Conservation (phyloP, 495 filamentous ascomycete species). For the Coniosporium apollinis region DNA sequence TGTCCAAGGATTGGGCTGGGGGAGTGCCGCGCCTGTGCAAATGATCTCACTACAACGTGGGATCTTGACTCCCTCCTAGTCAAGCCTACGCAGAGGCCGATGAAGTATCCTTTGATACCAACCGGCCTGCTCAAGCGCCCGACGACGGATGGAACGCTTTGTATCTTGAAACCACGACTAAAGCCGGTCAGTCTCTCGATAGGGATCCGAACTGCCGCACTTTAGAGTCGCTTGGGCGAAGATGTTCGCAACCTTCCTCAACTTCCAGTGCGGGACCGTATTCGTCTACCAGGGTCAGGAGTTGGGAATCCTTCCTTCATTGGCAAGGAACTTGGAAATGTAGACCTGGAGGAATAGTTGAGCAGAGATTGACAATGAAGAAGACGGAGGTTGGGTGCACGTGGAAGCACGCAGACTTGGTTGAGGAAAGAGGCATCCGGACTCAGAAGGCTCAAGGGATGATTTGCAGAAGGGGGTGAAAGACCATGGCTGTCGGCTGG, state of each 20-base stretch:
- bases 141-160: slow-evolving; percentile 16
- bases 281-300: slow-evolving; percentile 26
- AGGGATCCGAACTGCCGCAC: slow-evolving; percentile 10
- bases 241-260: slow-evolving; percentile 15
- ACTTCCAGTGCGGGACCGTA: slow-evolving; percentile 15
- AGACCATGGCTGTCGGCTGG: too few relatives aligned
- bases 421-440: too few relatives aligned
- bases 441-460: too few relatives aligned
- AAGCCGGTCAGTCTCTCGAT: slow-evolving; percentile 15
- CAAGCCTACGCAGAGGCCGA: slow-evolving; percentile 82
- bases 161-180: slow-evolving; percentile 21
- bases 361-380: too few relatives aligned
- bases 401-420: too few relatives aligned
- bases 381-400: too few relatives aligned
- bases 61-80: slow-evolving; percentile 83
- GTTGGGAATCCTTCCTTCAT: slow-evolving; percentile 32
- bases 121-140: slow-evolving; percentile 61
- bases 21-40: slow-evolving; percentile 75
- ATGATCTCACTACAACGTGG: slow-evolving; percentile 83
- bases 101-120: slow-evolving; percentile 80
- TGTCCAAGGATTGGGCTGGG: too few relatives aligned
- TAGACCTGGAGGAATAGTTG: too few relatives aligned
- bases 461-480: too few relatives aligned
- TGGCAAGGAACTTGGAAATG: too few relatives aligned
- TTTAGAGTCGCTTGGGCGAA: slow-evolving; percentile 15